Base-by-base conservation (phyloP, 2,329 filamentous ascomycete species). In the Mycosphaerella arachidis region DNA sequence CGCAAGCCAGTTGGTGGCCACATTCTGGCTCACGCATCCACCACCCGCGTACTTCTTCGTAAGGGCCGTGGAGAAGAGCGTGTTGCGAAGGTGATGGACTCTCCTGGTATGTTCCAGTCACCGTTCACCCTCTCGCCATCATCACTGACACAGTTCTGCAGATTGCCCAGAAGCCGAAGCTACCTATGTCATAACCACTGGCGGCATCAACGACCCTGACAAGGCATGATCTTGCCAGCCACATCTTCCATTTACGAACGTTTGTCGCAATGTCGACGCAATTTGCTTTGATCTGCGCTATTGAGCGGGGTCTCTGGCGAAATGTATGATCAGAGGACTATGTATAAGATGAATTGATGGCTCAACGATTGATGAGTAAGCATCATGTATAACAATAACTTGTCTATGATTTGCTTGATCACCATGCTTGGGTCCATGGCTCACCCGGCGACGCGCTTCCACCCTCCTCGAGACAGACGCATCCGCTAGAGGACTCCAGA, bases 41-140 rank as follows among this genome's bases (percentile, higher is more conserved):
- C 86, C 2, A 89, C 86, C 43, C 80, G 86, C 57, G 79, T 89
- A 58, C 76, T 89, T 10, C 79, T 89, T 60, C 81, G 86, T 9
- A 89, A 89, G 68, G 86, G 86, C 51, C 81, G 86, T 63, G 86
- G 86, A 9, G 86, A 89, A 61, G 86, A 89, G 71, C 80, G 86
- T 60, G 86, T 89, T 52, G 86, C 86, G 2, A 89, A 89, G 74
- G 83, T 88, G 46, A 81, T 86, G 64, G 85, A 87, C 69, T 87
- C 84, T 35, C 85, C 85, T 60, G 85, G 85, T 87, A 71, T 59
- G 61, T 57, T 27, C 43, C 24, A 20, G 3, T 20, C n/a, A 18
- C 35, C 20, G 24, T 18, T 10, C 0, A 24, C 35, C 4, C 0
- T 27, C 3, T 31, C 13, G n/a, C 6, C 48, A 20, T n/a, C 30